A percentile compares a stretch with the other conserved stretches of the same genome.
phyloP scores from a whole-genome alignment of 352 stramenopile species.

The Pythium grandisporangium region DNA sequence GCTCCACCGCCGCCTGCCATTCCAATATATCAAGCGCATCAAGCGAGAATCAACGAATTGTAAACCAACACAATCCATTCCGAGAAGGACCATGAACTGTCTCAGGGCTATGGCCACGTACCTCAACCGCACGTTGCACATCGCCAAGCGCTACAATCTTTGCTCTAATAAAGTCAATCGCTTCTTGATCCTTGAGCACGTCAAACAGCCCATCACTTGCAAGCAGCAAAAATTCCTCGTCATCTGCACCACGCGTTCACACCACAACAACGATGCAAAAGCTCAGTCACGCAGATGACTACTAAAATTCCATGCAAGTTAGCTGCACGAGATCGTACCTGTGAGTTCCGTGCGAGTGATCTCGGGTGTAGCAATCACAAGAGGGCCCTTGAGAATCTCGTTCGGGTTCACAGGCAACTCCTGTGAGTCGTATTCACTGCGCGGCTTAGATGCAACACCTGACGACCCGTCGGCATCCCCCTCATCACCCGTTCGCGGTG shows the following conservation, averaged over 20 bases:
- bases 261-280: background rate
- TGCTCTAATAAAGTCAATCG: conserved; percentile 59
- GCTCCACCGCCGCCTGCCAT: conserved; percentile 67
- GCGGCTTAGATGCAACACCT: conserved; percentile 30
- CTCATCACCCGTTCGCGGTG: no score
- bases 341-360: conserved; percentile 64
- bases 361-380: conserved; percentile 76
- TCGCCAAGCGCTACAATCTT: conserved; percentile 65
- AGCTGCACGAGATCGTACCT: no score
- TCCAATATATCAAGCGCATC: no score
- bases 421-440: conserved; percentile 68
- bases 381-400: conserved; percentile 73
- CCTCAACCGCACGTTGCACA: conserved; percentile 72
- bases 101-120: conserved; percentile 10
- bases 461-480: conserved; percentile 4
- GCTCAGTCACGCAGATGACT: background rate
- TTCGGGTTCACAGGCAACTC: conserved; percentile 75
- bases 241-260: conserved; percentile 15
- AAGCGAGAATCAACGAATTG: background rate
- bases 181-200: conserved; percentile 78
- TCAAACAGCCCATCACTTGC: conserved; percentile 79
- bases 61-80: background rate
- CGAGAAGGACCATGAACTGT: background rate
- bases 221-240: conserved; percentile 75
- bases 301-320: background rate